phyloP scores from a whole-genome alignment of 2,329 filamentous ascomycete species.

The Paecilomyces fulvus region DNA sequence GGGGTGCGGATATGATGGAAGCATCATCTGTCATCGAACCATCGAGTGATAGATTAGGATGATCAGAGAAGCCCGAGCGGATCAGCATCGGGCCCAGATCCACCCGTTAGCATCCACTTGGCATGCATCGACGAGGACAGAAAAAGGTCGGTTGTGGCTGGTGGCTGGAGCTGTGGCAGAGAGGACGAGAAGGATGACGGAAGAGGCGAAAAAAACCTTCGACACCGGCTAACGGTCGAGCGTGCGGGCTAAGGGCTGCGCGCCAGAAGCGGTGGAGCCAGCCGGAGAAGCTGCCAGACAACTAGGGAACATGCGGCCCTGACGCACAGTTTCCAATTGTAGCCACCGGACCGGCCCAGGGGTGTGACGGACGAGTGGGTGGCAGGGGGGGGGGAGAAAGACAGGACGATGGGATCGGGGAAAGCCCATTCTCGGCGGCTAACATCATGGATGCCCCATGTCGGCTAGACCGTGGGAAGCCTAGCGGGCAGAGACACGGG shows the following conservation, averaged over 20 bases:
- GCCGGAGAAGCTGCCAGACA: background rate
- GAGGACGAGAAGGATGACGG: background rate
- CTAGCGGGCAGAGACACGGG: background rate
- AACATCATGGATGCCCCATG: background rate
- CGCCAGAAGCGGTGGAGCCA: background rate
- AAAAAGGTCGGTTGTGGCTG: slow-evolving; percentile 5
- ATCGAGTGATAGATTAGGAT: slow-evolving; percentile 18
- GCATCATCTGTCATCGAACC: background rate
- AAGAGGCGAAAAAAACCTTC: background rate
- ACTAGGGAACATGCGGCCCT: slow-evolving; percentile 1
- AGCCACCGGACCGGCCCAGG: background rate
- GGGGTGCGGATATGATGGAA: background rate
- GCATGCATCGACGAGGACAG: slow-evolving; percentile 2
- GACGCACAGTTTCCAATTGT: background rate
- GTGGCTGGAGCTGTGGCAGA: slow-evolving; percentile 5
- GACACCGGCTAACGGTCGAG: background rate
- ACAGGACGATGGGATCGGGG: background rate
- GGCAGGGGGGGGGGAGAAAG: background rate
- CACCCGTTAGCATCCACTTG: slow-evolving; percentile 15
- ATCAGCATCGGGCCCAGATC: slow-evolving; percentile 15
- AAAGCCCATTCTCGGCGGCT: background rate
- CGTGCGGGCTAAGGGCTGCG: background rate
- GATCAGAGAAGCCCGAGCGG: slow-evolving; percentile 14
- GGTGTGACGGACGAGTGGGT: background rate
- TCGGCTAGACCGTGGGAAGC: background rate